phyloP scores from a whole-genome alignment of 805 yeast species.

The Pichia nanzhaoensis region DNA sequence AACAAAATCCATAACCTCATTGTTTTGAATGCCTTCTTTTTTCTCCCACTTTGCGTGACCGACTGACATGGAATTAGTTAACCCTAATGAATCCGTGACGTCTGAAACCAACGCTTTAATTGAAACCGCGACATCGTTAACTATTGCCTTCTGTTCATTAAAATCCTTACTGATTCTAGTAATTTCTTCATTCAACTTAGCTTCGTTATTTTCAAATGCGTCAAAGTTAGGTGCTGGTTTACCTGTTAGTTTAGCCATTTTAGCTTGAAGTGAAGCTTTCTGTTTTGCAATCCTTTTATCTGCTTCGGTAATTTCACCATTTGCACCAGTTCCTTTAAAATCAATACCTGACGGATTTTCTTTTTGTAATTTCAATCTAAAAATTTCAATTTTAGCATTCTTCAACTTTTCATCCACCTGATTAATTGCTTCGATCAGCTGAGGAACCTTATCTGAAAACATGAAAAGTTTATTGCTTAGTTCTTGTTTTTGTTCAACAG shows the following conservation, averaged over 20 bases:
- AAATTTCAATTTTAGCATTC: conserved; percentile 55
- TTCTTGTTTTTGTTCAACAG: conserved; percentile 41
- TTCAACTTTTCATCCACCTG: conserved; percentile 64
- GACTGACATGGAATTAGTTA: conserved; percentile 31
- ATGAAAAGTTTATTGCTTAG: conserved; percentile 50
- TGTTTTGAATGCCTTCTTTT: conserved; percentile 70
- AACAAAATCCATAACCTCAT: conserved; percentile 55
- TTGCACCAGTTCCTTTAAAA: conserved; percentile 75
- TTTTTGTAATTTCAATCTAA: conserved; percentile 46
- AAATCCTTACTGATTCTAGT: conserved; percentile 47
- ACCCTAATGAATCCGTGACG: conserved; percentile 28
- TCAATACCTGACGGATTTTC: conserved; percentile 63
- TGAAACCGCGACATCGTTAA: conserved; percentile 66
- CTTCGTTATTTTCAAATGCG: conserved; percentile 48
- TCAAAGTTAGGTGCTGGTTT: conserved; percentile 43
- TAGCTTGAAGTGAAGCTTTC: conserved; percentile 68
- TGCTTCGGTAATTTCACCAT: conserved; percentile 77
- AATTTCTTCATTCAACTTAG: conserved; percentile 44
- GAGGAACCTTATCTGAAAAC: conserved; percentile 69
- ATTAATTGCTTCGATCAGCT: conserved; percentile 55
- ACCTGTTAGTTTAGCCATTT: conserved; percentile 93
- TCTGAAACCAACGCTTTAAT: conserved; percentile 51
- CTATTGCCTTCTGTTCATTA: conserved; percentile 48
- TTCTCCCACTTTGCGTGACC: conserved; percentile 72
- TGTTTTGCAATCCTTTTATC: conserved; percentile 77